Evolutionary conservation across 495 filamentous ascomycete genomes (phyloP).

Genomic region (Parachaetomium inaequale): DNA sequence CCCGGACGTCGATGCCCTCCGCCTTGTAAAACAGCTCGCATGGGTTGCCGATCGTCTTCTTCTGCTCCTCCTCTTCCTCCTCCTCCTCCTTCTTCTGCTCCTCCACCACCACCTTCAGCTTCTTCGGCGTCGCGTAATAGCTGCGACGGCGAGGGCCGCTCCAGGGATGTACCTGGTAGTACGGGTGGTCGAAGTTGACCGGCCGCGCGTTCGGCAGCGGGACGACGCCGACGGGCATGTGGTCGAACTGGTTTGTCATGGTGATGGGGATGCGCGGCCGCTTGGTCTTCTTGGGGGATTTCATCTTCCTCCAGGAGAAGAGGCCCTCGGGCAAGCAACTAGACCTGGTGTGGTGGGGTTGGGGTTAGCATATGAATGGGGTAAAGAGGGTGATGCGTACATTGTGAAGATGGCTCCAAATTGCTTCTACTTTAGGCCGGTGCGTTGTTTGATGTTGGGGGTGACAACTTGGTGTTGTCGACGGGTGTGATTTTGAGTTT

Average conservation of each 20-base stretch:
- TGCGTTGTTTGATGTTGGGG: not conserved
- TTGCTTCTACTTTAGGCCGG: not conserved
- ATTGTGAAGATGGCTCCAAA: not conserved
- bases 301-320: not conserved
- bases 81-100: not conserved
- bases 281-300: not conserved
- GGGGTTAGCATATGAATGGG: not conserved
- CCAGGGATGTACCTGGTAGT: not conserved
- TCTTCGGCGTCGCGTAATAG: not conserved
- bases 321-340: not conserved
- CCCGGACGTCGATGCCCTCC: not conserved
- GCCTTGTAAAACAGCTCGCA: not conserved
- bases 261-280: not conserved
- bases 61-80: not conserved
- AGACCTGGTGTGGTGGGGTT: not conserved
- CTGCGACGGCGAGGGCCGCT: too few relatives aligned
- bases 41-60: not conserved
- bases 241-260: not conserved
- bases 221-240: not conserved
- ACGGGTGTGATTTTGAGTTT: not conserved
- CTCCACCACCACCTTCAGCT: not conserved
- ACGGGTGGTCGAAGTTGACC: too few relatives aligned
- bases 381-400: not conserved
- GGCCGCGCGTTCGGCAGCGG: not conserved
- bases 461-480: too few relatives aligned